Conservation (phyloP, 306 rosid species). For the Dalbergia cultrata region DNA sequence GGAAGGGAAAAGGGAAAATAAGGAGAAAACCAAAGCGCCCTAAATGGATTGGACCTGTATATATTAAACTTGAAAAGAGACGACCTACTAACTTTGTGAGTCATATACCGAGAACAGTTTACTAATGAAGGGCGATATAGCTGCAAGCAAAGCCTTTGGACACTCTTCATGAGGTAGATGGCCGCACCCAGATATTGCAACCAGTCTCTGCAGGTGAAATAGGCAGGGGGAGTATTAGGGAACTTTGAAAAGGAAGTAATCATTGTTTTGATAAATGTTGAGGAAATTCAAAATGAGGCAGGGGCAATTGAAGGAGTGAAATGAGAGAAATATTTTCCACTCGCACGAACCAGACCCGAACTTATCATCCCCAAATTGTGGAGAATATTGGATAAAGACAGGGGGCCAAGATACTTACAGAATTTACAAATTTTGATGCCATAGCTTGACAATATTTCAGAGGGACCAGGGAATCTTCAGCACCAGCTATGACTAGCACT, state of each 20-base stretch:
- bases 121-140: constrained; percentile 80
- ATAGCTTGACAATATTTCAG: constrained; percentile 78
- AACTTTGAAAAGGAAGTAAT: not conserved
- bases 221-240: constrained; percentile 15
- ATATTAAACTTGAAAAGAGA: constrained; percentile 42
- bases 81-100: constrained; percentile 61
- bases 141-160: constrained; percentile 92
- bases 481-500: constrained; percentile 83
- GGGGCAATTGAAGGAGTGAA: not conserved
- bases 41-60: constrained; percentile 50
- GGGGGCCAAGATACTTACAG: constrained; percentile 64
- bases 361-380: constrained; percentile 28
- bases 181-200: constrained; percentile 96
- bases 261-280: not conserved
- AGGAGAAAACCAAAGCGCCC: constrained; percentile 14
- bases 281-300: constrained; percentile 4
- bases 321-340: not conserved
- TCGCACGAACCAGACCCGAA: not conserved
- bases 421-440: constrained; percentile 90
- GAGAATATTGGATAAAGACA: not conserved
- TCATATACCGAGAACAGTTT: constrained; percentile 61
- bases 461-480: constrained; percentile 88
- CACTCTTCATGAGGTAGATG: constrained; percentile 99
- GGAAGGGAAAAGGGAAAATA: not conserved
- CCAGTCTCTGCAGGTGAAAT: constrained; percentile 75